These are phyloP conservation scores for Ampelocalamus luodianensis DNA, from an alignment of 176 grass and related monocot species.

Conservation along the genomic window DNA sequence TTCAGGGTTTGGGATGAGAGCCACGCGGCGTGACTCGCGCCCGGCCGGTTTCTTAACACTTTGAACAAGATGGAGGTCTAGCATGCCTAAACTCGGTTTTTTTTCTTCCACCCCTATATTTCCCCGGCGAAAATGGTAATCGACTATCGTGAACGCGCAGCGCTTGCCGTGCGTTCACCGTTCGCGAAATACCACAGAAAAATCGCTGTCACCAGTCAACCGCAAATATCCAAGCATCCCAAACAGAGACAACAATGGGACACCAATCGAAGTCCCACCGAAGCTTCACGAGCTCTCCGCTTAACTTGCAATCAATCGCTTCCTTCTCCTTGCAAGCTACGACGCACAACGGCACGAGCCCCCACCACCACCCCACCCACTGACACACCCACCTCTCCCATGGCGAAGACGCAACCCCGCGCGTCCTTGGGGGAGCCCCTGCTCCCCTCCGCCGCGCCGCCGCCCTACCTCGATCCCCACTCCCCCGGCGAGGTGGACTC, in stretches of 20 bases:
- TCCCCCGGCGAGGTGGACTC: constrained; percentile 15
- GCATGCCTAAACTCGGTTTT: too few relatives aligned
- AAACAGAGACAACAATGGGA: constrained; percentile 1
- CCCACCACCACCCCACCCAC: background rate
- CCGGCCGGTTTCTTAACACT: too few relatives aligned
- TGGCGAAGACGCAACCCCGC: constrained; percentile 47
- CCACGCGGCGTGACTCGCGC: too few relatives aligned
- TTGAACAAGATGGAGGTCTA: too few relatives aligned
- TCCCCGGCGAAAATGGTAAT: too few relatives aligned
- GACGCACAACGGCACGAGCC: background rate
- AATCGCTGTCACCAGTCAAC: background rate
- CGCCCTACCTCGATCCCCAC: constrained; percentile 27
- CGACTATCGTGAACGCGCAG: too few relatives aligned
- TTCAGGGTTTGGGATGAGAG: too few relatives aligned
- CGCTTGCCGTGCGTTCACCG: too few relatives aligned
- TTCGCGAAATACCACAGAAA: background rate
- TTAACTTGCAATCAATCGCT: constrained; percentile 38
- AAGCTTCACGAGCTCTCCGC: background rate
- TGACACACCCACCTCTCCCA: constrained; percentile 29
- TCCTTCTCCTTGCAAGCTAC: constrained; percentile 39
- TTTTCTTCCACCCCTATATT: too few relatives aligned
- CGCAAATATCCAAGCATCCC: too few relatives aligned
- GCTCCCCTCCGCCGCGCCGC: constrained; percentile 51
- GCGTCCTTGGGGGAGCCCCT: constrained; percentile 39
- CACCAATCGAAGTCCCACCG: background rate